These are phyloP conservation scores for Aspergillus pseudonomiae DNA, from an alignment of 2,329 filamentous ascomycete genomes.

Conservation along the genomic window DNA sequence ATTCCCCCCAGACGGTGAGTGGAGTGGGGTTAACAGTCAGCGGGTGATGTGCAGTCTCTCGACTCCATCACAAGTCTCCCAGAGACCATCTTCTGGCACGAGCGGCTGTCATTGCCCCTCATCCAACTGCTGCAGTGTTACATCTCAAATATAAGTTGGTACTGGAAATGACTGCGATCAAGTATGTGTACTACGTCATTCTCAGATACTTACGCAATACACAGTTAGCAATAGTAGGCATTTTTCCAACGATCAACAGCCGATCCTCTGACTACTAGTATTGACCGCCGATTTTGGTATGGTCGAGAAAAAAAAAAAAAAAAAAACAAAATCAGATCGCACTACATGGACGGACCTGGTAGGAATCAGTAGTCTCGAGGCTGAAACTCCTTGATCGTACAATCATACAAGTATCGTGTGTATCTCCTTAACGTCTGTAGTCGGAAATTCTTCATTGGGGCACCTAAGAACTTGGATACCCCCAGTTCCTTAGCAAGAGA, in stretches of 20 bases:
- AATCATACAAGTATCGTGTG: neutral
- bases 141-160: neutral
- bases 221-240: neutral
- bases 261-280: neutral
- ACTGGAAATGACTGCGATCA: neutral
- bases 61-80: conserved; percentile 10
- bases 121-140: neutral
- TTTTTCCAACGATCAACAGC: neutral
- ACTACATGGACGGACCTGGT: neutral
- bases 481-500: too few species aligned
- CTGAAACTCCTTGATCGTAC: neutral
- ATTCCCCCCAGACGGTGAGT: conserved; percentile 1
- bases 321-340: too few species aligned
- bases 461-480: neutral
- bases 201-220: neutral
- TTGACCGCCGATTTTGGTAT: neutral
- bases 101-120: conserved; percentile 1
- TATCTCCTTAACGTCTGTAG: neutral
- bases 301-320: neutral
- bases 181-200: neutral
- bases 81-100: conserved; percentile 3
- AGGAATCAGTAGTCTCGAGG: neutral
- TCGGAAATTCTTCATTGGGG: neutral
- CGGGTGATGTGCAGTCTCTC: conserved; percentile 5
- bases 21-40: conserved; percentile 9